A percentile compares a stretch with the other conserved stretches of the same genome.
phyloP scores from a whole-genome alignment of 164 flowering plant genomes.

The Chloranthus sessilifolius region DNA sequence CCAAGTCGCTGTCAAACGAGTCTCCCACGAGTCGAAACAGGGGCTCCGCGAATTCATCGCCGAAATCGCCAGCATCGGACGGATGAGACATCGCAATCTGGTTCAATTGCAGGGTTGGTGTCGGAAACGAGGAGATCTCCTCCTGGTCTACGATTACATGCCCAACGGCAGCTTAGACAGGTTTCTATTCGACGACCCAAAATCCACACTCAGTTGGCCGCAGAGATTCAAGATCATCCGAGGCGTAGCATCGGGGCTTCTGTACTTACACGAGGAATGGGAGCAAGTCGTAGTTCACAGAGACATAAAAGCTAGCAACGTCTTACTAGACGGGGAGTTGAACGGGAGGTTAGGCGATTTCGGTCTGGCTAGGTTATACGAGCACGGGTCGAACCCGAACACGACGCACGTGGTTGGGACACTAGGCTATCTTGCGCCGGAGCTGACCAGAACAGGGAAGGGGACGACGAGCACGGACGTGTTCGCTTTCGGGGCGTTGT shows the following conservation, averaged over 20 bases:
- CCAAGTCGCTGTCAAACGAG: conserved; percentile 52
- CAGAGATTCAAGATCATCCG: conserved; percentile 48
- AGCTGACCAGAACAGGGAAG: conserved; percentile 50
- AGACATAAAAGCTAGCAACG: conserved; percentile 63
- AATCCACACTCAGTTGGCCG: conserved; percentile 34
- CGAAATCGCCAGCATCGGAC: conserved; percentile 54
- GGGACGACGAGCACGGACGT: conserved; percentile 47
- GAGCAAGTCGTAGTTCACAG: conserved; percentile 65
- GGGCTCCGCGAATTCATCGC: conserved; percentile 54
- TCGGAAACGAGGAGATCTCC: conserved; percentile 13
- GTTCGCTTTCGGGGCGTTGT: conserved; percentile 52
- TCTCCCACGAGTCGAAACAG: conserved; percentile 55
- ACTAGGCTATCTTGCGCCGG: conserved; percentile 65
- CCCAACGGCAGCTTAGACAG: conserved; percentile 59
- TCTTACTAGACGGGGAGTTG: conserved; percentile 44
- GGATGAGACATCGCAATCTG: conserved; percentile 58
- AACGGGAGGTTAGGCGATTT: conserved; percentile 39
- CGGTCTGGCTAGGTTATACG: conserved; percentile 47
- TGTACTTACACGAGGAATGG: conserved; percentile 60
- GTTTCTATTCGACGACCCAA: conserved; percentile 39
- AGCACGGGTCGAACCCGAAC: conserved; percentile 51
- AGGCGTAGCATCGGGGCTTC: conserved; percentile 53
- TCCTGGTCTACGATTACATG: conserved; percentile 68
- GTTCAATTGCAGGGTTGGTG: conserved; percentile 34
- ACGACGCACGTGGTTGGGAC: conserved; percentile 65